Evolutionary conservation across 2,329 filamentous ascomycete genomes (phyloP).

Genomic region (Pseudogymnoascus pannorum): DNA sequence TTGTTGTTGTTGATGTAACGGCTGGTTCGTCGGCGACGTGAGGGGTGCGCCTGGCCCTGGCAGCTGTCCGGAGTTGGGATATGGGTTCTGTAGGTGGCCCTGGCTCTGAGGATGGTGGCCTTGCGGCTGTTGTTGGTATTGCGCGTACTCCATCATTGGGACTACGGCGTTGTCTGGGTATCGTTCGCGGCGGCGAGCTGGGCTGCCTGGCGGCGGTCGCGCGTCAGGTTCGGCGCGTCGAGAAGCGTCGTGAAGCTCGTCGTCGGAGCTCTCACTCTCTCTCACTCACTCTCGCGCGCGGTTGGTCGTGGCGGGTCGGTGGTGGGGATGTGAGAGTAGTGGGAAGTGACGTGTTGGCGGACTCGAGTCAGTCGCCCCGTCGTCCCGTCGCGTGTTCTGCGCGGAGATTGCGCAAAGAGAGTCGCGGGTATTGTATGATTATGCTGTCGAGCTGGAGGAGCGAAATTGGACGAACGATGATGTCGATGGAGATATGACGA

Average conservation of each 20-base stretch:
- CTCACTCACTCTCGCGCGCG: neutral
- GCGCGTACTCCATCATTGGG: conserved; percentile 66
- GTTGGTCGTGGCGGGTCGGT: neutral
- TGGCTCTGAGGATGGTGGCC: conserved; percentile 55
- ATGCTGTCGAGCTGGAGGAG: neutral
- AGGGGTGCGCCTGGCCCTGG: conserved; percentile 44
- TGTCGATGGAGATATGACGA: conserved; percentile 9
- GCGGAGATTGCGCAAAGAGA: neutral
- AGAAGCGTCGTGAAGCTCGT: neutral
- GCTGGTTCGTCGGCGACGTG: conserved; percentile 65
- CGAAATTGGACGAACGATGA: conserved; percentile 1
- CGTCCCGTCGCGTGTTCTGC: neutral
- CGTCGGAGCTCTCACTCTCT: neutral
- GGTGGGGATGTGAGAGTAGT: neutral
- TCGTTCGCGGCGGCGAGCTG: conserved; percentile 23
- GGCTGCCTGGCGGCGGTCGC: conserved; percentile 9
- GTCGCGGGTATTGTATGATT: neutral
- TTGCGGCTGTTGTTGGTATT: conserved; percentile 60
- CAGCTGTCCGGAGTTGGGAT: conserved; percentile 52
- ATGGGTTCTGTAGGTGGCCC: conserved; percentile 51
- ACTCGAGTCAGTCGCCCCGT: neutral
- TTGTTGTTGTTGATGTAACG: conserved; percentile 53
- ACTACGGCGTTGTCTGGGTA: conserved; percentile 21
- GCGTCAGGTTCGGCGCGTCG: neutral
- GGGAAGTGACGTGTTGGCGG: neutral